Conservation (phyloP, 78 protist species). For the Protostelium mycophagum region DNA sequence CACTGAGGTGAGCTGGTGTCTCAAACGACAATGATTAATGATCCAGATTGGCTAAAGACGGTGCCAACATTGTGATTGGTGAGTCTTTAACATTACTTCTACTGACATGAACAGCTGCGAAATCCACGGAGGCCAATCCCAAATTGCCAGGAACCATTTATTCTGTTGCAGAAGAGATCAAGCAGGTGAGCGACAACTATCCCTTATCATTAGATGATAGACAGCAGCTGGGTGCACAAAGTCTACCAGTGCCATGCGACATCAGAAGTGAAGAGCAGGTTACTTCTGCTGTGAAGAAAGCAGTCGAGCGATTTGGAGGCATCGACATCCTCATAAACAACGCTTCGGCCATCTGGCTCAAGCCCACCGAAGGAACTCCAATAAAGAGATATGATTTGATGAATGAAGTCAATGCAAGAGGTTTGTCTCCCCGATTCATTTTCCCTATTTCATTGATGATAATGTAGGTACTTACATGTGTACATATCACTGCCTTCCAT, state of each 20-base stretch:
- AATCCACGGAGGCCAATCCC: constrained; percentile 71
- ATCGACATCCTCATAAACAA: constrained; percentile 84
- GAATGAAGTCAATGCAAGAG: constrained; percentile 75
- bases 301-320: constrained; percentile 75
- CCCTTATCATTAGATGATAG: background rate
- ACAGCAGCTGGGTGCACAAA: constrained; percentile 33
- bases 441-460: background rate
- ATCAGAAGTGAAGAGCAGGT: constrained; percentile 67
- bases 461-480: constrained; percentile 68
- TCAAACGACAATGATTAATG: background rate
- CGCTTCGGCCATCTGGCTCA: constrained; percentile 77
- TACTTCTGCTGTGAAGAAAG: constrained; percentile 62
- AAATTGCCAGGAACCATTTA: constrained; percentile 82
- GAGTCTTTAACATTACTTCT: background rate
- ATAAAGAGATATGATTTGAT: constrained; percentile 72
- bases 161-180: constrained; percentile 70
- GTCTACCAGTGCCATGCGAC: constrained; percentile 51
- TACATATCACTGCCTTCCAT: constrained; percentile 71
- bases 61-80: constrained; percentile 42
- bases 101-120: constrained; percentile 41
- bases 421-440: background rate
- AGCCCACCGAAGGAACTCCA: constrained; percentile 66
- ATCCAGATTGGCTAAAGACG: constrained; percentile 35
- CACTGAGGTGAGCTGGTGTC: constrained; percentile 6
- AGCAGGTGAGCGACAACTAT: constrained; percentile 27